phyloP scores from a whole-genome alignment of 2,329 filamentous ascomycete genomes.

The Neofusicoccum sp. region DNA sequence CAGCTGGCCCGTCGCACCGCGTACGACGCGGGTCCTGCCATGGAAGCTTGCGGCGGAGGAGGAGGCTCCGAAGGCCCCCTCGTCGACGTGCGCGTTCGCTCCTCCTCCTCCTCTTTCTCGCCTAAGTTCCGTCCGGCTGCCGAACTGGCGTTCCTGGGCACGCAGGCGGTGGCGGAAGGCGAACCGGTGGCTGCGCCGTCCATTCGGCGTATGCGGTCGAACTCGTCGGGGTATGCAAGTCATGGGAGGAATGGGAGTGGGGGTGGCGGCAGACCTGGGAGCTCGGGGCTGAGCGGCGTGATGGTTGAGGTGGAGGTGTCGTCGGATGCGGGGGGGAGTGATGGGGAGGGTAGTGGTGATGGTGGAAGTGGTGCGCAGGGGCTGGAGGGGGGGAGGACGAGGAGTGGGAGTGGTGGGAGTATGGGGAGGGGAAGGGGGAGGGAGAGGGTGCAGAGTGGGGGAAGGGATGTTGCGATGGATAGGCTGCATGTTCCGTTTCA shows the following conservation, averaged over 20 bases:
- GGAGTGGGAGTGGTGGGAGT: neutral
- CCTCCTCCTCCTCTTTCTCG: neutral
- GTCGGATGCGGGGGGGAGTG: neutral
- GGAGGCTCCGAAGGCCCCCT: neutral
- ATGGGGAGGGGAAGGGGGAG: neutral
- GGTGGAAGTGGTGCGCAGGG: neutral
- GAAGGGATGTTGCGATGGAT: neutral
- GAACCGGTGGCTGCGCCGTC: neutral
- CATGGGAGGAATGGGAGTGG: neutral
- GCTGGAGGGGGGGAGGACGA: neutral
- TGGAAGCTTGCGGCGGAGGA: neutral
- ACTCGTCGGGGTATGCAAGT: neutral
- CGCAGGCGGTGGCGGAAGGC: slow-evolving; percentile 3
- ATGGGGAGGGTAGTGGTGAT: neutral
- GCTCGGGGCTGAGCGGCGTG: neutral
- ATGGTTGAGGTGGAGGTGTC: slow-evolving; percentile 16
- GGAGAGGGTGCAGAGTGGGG: neutral
- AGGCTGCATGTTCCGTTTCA: slow-evolving; percentile 3
- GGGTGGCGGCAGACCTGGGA: neutral
- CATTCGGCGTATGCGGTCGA: slow-evolving; percentile 3
- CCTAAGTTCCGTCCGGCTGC: neutral
- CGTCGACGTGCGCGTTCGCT: neutral
- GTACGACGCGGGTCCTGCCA: neutral
- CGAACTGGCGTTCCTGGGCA: neutral
- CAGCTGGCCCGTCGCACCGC: neutral